Evolutionary conservation across 306 rosid genomes (phyloP).

Genomic region (Oemleria cerasiformis): DNA sequence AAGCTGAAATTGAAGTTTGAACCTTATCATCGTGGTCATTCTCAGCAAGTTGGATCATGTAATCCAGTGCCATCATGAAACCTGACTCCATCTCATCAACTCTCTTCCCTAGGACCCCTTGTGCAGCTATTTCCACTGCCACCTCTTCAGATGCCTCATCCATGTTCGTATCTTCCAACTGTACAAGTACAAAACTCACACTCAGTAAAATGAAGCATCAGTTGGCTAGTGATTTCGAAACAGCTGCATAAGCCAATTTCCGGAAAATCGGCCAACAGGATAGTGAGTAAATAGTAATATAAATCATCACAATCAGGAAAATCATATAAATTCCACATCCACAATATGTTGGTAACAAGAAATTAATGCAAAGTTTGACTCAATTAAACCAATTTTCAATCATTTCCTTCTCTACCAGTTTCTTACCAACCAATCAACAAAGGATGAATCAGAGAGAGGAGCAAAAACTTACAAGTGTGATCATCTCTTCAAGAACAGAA

Average conservation of each 20-base stretch:
- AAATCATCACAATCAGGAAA: background rate
- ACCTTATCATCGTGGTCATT: conserved; percentile 87
- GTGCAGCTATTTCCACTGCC: conserved; percentile 96
- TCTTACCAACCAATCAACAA: background rate
- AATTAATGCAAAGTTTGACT: background rate
- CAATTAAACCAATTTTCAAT: background rate
- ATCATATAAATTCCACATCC: background rate
- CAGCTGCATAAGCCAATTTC: background rate
- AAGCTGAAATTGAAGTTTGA: conserved; percentile 7
- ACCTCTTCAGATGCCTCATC: conserved; percentile 90
- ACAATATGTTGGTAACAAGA: no score
- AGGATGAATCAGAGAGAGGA: background rate
- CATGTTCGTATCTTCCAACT: conserved; percentile 87
- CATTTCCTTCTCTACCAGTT: background rate
- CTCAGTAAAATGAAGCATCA: background rate
- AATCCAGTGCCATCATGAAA: conserved; percentile 90
- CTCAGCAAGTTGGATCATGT: conserved; percentile 85
- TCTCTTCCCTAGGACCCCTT: conserved; percentile 93
- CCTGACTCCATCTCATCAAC: conserved; percentile 93
- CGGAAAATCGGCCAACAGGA: background rate
- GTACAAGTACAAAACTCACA: conserved; percentile 6
- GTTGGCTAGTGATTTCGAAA: background rate
- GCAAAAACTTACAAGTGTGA: conserved; percentile 49
- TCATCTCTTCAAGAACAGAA: conserved; percentile 82
- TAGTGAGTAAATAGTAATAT: background rate